These are phyloP conservation scores for Sclerotinia glacialis DNA, from an alignment of 2,329 filamentous ascomycete genomes.

Conservation along the genomic window DNA sequence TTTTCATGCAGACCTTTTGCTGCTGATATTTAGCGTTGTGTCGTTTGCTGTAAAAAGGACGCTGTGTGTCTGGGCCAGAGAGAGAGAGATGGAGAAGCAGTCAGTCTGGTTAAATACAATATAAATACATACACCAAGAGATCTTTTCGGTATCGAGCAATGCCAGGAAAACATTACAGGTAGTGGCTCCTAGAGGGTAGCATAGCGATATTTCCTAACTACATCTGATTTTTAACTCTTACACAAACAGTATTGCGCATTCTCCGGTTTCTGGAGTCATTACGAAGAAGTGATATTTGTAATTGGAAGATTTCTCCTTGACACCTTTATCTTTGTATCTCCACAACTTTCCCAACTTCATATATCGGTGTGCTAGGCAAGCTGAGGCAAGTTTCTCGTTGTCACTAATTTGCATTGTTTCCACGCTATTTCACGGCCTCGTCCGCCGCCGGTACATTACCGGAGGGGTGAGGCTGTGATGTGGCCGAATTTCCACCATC, in stretches of 20 bases:
- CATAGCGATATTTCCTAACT: neutral
- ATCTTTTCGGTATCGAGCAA: neutral
- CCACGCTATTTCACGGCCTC: conserved; percentile 4
- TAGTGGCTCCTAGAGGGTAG: neutral
- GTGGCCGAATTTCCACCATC: conserved; percentile 2
- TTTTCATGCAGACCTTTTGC: conserved; percentile 4
- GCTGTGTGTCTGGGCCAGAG: neutral
- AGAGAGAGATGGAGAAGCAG: neutral
- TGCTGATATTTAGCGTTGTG: neutral
- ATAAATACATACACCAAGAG: neutral
- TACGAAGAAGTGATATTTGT: neutral
- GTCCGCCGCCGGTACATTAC: neutral
- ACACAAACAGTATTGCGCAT: neutral
- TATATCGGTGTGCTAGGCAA: neutral
- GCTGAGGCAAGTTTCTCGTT: neutral
- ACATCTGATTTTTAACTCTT: neutral
- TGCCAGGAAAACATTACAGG: neutral
- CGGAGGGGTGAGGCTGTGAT: conserved; percentile 10
- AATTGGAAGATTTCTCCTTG: neutral
- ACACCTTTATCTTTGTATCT: neutral
- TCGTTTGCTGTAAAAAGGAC: neutral
- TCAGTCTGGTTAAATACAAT: neutral
- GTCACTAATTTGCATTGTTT: neutral
- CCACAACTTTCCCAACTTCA: neutral
- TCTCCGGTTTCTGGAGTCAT: neutral